Evolutionary conservation across 371 early-diverging fungal species (phyloP).

Genomic region (Funneliformis caledonium): DNA sequence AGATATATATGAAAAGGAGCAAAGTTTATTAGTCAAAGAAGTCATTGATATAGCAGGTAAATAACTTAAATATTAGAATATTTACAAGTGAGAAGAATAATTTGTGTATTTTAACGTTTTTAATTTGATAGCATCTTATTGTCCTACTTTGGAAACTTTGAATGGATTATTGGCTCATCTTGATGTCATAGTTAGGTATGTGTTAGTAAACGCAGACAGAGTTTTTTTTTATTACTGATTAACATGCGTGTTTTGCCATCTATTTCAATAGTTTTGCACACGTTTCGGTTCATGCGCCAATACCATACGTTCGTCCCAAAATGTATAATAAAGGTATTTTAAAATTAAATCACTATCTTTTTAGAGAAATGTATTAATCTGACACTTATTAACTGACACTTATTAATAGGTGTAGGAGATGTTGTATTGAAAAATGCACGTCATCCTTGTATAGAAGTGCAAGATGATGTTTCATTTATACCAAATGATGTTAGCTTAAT

Average conservation of each 20-base stretch:
- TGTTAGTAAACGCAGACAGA: neutral
- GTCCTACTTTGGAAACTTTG: slow-evolving; percentile 76
- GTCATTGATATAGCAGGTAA: slow-evolving; percentile 79
- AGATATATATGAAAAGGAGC: slow-evolving; percentile 68
- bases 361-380: neutral
- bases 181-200: slow-evolving; percentile 80
- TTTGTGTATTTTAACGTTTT: neutral
- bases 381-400: neutral
- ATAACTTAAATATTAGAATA: neutral
- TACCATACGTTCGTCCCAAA: slow-evolving; percentile 82
- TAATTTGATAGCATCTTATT: slow-evolving; percentile 68
- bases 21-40: slow-evolving; percentile 79
- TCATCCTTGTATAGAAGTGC: slow-evolving; percentile 96
- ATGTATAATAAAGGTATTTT: slow-evolving; percentile 57
- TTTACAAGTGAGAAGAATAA: neutral
- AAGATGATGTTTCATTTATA: slow-evolving; percentile 91
- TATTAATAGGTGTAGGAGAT: slow-evolving; percentile 59
- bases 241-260: neutral
- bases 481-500: slow-evolving; percentile 87
- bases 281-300: slow-evolving; percentile 82
- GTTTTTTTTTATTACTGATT: too few relatives aligned
- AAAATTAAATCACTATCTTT: neutral
- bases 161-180: slow-evolving; percentile 80
- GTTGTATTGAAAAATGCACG: slow-evolving; percentile 72
- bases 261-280: slow-evolving; percentile 76